Evolutionary conservation across 768 basidiomycete species (phyloP).

Genomic region (Lactarius sp.): DNA sequence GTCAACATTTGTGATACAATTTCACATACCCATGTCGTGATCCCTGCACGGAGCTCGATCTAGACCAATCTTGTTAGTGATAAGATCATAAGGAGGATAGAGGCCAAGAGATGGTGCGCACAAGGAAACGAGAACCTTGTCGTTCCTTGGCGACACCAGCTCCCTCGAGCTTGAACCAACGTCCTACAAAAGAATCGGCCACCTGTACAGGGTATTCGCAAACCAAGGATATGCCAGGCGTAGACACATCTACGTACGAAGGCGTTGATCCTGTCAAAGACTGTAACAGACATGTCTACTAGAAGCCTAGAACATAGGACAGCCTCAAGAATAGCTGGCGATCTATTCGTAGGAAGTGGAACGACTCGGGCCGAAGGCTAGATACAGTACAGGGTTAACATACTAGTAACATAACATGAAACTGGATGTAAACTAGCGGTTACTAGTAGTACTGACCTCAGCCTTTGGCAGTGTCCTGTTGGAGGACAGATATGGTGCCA

Average conservation of each 20-base stretch:
- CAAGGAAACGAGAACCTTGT: conserved; percentile 33
- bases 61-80: conserved; percentile 29
- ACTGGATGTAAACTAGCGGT: too few relatives aligned
- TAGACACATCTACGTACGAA: conserved; percentile 7
- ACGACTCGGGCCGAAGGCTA: too few relatives aligned
- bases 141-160: conserved; percentile 33
- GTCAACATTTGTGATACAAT: not conserved
- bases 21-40: conserved; percentile 71
- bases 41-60: conserved; percentile 74
- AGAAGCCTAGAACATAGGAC: too few relatives aligned
- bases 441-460: too few relatives aligned
- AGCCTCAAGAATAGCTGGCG: too few relatives aligned
- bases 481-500: not conserved
- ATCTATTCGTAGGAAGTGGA: too few relatives aligned
- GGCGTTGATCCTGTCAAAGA: conserved; percentile 19
- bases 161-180: conserved; percentile 36
- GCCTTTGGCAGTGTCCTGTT: too few relatives aligned
- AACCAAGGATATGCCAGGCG: too few relatives aligned
- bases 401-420: too few relatives aligned
- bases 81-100: not conserved
- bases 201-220: conserved; percentile 24
- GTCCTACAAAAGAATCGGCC: conserved; percentile 32
- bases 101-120: conserved; percentile 20
- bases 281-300: conserved; percentile 3
- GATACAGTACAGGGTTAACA: too few relatives aligned